Conservation (phyloP, 2,329 filamentous ascomycete genomes). For the Escovopsis sp. region DNA sequence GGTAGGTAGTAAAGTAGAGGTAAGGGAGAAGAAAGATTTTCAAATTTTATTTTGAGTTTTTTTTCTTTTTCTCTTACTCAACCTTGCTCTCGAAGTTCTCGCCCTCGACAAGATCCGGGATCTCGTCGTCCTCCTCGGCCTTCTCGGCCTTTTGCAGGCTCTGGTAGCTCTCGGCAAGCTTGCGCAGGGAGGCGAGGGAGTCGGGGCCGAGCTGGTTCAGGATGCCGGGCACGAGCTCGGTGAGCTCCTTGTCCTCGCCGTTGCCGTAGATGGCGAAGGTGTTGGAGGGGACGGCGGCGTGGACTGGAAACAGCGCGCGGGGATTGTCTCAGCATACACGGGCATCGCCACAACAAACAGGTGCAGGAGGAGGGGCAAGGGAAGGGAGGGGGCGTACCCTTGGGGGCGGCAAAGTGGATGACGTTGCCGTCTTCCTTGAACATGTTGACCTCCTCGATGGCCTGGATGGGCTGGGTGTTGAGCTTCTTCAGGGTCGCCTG, state of each 20-base stretch:
- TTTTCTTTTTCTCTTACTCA: slow-evolving; percentile 46
- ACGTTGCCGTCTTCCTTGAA: slow-evolving; percentile 99
- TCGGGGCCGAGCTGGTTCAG: slow-evolving; percentile 99
- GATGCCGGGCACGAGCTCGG: slow-evolving; percentile 96
- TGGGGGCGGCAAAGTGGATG: slow-evolving; percentile 96
- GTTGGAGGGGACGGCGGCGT: slow-evolving; percentile 93
- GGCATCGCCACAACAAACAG: background rate
- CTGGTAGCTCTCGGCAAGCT: slow-evolving; percentile 99
- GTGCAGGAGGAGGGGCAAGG: background rate
- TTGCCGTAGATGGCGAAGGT: slow-evolving; percentile 99
- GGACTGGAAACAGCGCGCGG: slow-evolving; percentile 43
- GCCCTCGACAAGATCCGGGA: slow-evolving; percentile 90
- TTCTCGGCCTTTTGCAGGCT: slow-evolving; percentile 92
- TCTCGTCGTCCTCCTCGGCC: slow-evolving; percentile 80
- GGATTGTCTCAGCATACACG: background rate
- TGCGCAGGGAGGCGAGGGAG: slow-evolving; percentile 91
- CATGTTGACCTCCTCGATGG: slow-evolving; percentile 99
- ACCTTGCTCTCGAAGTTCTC: slow-evolving; percentile 98
- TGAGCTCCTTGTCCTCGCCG: slow-evolving; percentile 99
- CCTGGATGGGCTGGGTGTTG: slow-evolving; percentile 98
- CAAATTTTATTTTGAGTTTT: background rate
- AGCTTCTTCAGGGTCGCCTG: slow-evolving; percentile 97
- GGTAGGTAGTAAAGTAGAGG: too few species aligned
- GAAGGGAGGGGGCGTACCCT: slow-evolving; percentile 49
- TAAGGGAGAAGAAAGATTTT: too few species aligned